phyloP scores from a whole-genome alignment of 768 basidiomycete species.

The Hygrophorus pudorinus region DNA sequence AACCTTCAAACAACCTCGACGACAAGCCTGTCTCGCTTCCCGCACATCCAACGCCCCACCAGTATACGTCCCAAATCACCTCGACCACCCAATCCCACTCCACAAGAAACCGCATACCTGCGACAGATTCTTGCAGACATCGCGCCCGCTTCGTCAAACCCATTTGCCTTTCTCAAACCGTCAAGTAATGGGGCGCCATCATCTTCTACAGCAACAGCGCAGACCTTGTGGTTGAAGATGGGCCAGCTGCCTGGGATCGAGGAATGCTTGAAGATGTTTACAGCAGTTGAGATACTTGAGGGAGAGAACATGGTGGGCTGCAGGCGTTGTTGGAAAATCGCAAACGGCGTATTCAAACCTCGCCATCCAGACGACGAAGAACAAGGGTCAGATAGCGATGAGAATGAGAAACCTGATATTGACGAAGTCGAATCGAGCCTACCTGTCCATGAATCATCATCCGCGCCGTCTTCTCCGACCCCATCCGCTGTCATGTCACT shows the following conservation, averaged over 20 bases:
- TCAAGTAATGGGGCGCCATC: slow-evolving; percentile 9
- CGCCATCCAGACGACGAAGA: slow-evolving; percentile 18
- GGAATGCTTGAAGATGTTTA: slow-evolving; percentile 81
- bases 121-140: slow-evolving; percentile 61
- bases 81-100: slow-evolving; percentile 35
- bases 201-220: slow-evolving; percentile 14
- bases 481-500: slow-evolving; percentile 27
- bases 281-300: slow-evolving; percentile 85
- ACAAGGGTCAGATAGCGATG: slow-evolving; percentile 22
- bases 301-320: slow-evolving; percentile 95
- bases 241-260: slow-evolving; percentile 52
- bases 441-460: slow-evolving; percentile 3
- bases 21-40: background rate
- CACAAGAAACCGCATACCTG: slow-evolving; percentile 57
- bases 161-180: slow-evolving; percentile 42
- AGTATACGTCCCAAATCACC: slow-evolving; percentile 3
- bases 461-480: slow-evolving; percentile 11
- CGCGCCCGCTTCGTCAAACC: slow-evolving; percentile 28
- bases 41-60: slow-evolving; percentile 1
- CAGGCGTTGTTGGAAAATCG: slow-evolving; percentile 88
- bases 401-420: slow-evolving; percentile 11
- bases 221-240: slow-evolving; percentile 35
- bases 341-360: slow-evolving; percentile 46
- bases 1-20: background rate
- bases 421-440: background rate